Evolutionary conservation across 441 rosid species (phyloP).

Genomic region (Kokia cookei): DNA sequence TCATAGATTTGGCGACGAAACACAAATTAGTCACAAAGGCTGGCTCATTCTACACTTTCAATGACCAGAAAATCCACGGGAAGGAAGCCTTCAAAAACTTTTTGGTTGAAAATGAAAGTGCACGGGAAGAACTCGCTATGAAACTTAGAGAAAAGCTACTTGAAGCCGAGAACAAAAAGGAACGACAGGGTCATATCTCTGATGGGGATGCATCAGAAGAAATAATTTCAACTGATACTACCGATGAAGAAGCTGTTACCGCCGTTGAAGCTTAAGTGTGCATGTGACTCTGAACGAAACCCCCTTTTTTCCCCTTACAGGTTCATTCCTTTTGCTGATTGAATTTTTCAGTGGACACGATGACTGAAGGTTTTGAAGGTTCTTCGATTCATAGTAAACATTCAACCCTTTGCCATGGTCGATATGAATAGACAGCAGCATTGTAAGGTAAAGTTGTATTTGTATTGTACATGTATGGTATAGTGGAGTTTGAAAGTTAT

Average conservation of each 20-base stretch:
- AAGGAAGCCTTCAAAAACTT: constrained; percentile 61
- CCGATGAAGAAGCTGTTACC: constrained; percentile 65
- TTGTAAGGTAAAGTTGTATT: constrained; percentile 8
- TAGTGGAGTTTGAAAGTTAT: constrained; percentile 6
- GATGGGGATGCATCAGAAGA: constrained; percentile 35
- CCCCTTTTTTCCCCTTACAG: constrained; percentile 8
- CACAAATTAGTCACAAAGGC: constrained; percentile 53
- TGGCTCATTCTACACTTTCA: constrained; percentile 38
- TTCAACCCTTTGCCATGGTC: not conserved
- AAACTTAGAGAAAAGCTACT: constrained; percentile 59
- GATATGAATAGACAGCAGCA: not conserved
- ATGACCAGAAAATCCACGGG: constrained; percentile 53
- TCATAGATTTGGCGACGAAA: constrained; percentile 64
- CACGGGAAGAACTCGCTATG: constrained; percentile 52
- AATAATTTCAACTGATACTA: constrained; percentile 40
- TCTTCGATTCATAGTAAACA: not conserved
- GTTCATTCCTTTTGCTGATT: constrained; percentile 3
- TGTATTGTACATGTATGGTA: not conserved
- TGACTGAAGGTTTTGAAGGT: constrained; percentile 4
- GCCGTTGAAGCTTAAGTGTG: constrained; percentile 50
- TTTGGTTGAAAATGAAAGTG: constrained; percentile 34
- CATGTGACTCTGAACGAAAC: not conserved
- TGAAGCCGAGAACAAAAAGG: constrained; percentile 22
- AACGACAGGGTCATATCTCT: constrained; percentile 12
- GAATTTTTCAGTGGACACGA: not conserved